Base-by-base conservation (phyloP, 306 rosid genomes). In the Boehmeria nivea region DNA sequence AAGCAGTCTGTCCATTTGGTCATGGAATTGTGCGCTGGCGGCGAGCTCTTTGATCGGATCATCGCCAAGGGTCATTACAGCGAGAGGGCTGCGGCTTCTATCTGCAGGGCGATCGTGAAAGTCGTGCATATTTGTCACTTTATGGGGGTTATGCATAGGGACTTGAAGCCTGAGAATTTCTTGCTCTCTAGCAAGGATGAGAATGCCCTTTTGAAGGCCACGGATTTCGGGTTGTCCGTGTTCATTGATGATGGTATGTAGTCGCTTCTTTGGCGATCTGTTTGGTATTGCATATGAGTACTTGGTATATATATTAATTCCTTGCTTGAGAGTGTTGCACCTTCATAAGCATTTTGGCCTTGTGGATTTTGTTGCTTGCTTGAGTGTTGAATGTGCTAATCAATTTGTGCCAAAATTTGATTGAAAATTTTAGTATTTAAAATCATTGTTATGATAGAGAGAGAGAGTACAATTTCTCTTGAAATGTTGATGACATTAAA, bases 91-190 rank as follows among this genome's bases (percentile, higher is more conserved):
- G 88, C 97, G 24, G 84, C 94, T 72, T 78, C 87, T 17, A 69
- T 89, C 21, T 81, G 93, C 66, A 71, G 97, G 67, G 73, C 88
- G 2, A 73, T 89, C 76, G 95, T 89, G 59, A 86, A 78, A 43
- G 97, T 83, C 66, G 95, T 89, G 43, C 72, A 89, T 57, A 75
- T 77, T 43, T 85, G 97, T 54, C 89, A 85, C 74, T 89, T 86
- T 37, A 86, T 89, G 97, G 97, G 97, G 8, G 95, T 89, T 40
- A 86, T 89, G 89, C 97, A 89, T 51, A 75, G 95, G 68, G 97
- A 89, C 70, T 76, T 89, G 33, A 86, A 89, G 76, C 97, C 97
- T 2, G 95, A 89, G 81, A 89, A 89, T 79, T 89, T 89, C 81
- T 76, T 89, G 77, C 70, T 85, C 2, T 79, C 97, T 36, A 71